These are phyloP conservation scores for Pecoramyces ruminantium DNA, from an alignment of 192 early-diverging fungal genomes.

Conservation along the genomic window DNA sequence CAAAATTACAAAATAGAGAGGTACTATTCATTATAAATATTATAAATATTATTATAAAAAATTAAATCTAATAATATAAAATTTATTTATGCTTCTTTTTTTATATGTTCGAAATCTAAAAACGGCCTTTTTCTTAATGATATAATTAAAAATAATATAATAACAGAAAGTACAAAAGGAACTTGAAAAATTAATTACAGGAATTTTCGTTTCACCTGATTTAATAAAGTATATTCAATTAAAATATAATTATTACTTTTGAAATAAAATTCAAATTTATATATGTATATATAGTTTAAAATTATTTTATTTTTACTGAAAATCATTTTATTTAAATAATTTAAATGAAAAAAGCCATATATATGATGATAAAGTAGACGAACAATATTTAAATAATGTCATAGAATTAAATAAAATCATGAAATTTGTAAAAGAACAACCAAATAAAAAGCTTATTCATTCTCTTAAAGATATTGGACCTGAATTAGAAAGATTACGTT, in stretches of 20 bases:
- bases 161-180: slow-evolving; percentile 46
- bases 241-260: no score
- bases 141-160: no score
- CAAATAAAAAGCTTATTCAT: slow-evolving; percentile 45
- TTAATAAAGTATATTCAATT: slow-evolving; percentile 27
- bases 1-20: slow-evolving; percentile 68
- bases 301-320: no score
- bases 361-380: slow-evolving; percentile 81
- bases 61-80: no score
- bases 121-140: no score
- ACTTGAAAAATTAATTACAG: slow-evolving; percentile 61
- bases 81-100: no score
- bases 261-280: no score
- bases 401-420: slow-evolving; percentile 80
- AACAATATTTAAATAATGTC: slow-evolving; percentile 67
- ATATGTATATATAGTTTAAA: no score
- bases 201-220: slow-evolving; percentile 61
- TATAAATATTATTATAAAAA: neutral
- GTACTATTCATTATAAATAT: slow-evolving; percentile 11
- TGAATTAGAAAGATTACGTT: slow-evolving; percentile 74
- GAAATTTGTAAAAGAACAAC: slow-evolving; percentile 55
- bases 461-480: slow-evolving; percentile 77
- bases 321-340: no score
- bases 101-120: neutral
- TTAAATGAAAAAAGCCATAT: slow-evolving; percentile 36